Percentiles rank a stretch among this genome's conserved stretches.
Conservation (phyloP, 495 filamentous ascomycete species). For the Alectoria sarmentosa region DNA sequence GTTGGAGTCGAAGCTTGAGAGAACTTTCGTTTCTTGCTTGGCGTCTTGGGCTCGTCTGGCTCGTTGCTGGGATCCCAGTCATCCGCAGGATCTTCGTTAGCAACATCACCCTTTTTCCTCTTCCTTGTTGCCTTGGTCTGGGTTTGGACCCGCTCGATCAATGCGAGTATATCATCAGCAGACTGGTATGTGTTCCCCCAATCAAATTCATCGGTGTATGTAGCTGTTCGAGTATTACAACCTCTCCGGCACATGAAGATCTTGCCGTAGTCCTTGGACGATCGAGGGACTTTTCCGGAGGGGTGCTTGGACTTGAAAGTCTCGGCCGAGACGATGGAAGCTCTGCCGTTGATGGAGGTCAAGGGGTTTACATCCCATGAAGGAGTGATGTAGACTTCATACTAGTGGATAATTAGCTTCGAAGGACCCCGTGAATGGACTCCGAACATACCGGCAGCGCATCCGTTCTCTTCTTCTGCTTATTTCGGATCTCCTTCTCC, state of each 20-base stretch:
- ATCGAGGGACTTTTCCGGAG: constrained; percentile 63
- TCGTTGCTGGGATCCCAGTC: constrained; percentile 30
- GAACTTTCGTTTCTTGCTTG: constrained; percentile 50
- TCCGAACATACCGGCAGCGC: constrained; percentile 44
- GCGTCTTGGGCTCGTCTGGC: constrained; percentile 46
- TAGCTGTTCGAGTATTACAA: constrained; percentile 77
- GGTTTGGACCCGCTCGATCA: constrained; percentile 58
- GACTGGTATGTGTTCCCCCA: constrained; percentile 82
- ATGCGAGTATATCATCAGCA: constrained; percentile 50
- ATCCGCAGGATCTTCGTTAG: constrained; percentile 41
- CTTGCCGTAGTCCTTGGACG: constrained; percentile 73
- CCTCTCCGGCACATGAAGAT: constrained; percentile 86
- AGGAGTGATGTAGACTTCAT: constrained; percentile 87
- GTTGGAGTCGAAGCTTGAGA: constrained; percentile 46
- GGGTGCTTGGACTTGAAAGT: constrained; percentile 64
- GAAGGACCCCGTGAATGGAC: not conserved
- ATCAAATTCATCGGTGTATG: constrained; percentile 85
- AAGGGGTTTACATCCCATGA: constrained; percentile 79
- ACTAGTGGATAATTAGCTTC: constrained; percentile 27
- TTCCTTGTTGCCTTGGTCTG: constrained; percentile 68
- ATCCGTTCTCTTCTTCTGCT: constrained; percentile 76
- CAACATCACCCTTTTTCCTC: constrained; percentile 38
- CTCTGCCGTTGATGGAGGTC: constrained; percentile 86
- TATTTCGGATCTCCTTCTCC: constrained; percentile 76
- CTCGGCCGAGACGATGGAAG: constrained; percentile 64